Base-by-base conservation (phyloP, 129 eudicot species). In the Flaveria bidentis region DNA sequence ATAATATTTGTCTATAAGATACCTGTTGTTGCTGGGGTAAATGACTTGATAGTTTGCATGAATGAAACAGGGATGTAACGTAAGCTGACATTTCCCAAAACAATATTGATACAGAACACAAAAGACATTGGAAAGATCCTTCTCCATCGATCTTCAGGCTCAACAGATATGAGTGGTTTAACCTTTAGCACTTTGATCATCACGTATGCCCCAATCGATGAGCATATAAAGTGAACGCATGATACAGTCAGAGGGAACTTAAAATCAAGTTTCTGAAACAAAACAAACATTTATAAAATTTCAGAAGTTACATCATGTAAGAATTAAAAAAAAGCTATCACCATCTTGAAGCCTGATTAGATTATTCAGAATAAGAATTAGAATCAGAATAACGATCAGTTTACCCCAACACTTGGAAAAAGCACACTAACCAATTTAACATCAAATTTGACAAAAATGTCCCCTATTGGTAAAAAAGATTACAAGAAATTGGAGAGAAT, bases 21-120 rank as follows among this genome's bases (percentile, higher is more conserved):
- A 93, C 98, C 98, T 88, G 98, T 93, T 80, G 98, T 93, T 72
- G 98, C 98, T 0, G 97, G 98, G 52, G 98, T 93, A 76, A 93
- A 93, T 1, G 98, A 93, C 88, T 93, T 93, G 84, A 93, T 91
- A 18, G 98, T 93, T 84, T 93, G 98, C 97, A 93, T 93, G 73
- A 93, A 93, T 39, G 98, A 93, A 78, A 93, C 96, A 20, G 98
- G 98, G 75, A 93, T 93, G 82, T 88, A 93, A 15, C 98, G 98
- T 62, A 93, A 81, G 87, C 98, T 93, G 76, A 93, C 97, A 70
- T 93, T 93, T 25, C 98, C 98, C 86, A 93, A 65, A 55, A 93
- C 98, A 47, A 93, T 93, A 80, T 93, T 93, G 67, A 93, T 84
- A 76, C 97, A 93, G 62, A 93, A 93, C 71, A 93, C 93, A 79